Conservation (phyloP, 352 stramenopile genomes). For the Albugo candida region DNA sequence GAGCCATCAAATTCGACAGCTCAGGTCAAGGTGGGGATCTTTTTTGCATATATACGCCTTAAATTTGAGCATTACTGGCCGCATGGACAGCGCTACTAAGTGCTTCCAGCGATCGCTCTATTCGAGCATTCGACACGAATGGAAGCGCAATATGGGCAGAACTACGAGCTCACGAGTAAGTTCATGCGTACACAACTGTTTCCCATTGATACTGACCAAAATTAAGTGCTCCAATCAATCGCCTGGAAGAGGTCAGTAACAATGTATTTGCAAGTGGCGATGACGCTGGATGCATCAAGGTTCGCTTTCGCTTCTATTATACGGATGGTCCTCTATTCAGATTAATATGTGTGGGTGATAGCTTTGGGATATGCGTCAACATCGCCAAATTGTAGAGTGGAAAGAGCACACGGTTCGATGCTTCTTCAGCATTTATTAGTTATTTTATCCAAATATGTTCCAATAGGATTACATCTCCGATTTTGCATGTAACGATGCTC, state of each 20-base stretch:
- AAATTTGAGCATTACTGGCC: not conserved
- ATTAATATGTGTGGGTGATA: not conserved
- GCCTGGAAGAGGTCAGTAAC: slow-evolving; percentile 40
- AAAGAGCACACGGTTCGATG: slow-evolving; percentile 77
- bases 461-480: slow-evolving; percentile 85
- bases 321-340: not conserved
- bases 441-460: not conserved
- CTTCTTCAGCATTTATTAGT: not conserved
- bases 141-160: slow-evolving; percentile 62
- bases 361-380: slow-evolving; percentile 74
- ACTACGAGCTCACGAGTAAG: slow-evolving; percentile 52
- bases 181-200: not conserved
- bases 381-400: slow-evolving; percentile 73
- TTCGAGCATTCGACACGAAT: slow-evolving; percentile 60
- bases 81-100: slow-evolving; percentile 38
- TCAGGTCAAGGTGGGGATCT: slow-evolving; percentile 46
- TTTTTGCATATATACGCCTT: not conserved
- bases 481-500: slow-evolving; percentile 68
- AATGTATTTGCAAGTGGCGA: slow-evolving; percentile 62
- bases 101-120: slow-evolving; percentile 56
- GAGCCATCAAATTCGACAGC: slow-evolving; percentile 43
- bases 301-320: not conserved
- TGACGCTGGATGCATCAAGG: slow-evolving; percentile 63
- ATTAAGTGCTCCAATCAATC: slow-evolving; percentile 32
- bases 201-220: not conserved